phyloP scores from a whole-genome alignment of 192 early-diverging fungal genomes.

The Backusella circina region DNA sequence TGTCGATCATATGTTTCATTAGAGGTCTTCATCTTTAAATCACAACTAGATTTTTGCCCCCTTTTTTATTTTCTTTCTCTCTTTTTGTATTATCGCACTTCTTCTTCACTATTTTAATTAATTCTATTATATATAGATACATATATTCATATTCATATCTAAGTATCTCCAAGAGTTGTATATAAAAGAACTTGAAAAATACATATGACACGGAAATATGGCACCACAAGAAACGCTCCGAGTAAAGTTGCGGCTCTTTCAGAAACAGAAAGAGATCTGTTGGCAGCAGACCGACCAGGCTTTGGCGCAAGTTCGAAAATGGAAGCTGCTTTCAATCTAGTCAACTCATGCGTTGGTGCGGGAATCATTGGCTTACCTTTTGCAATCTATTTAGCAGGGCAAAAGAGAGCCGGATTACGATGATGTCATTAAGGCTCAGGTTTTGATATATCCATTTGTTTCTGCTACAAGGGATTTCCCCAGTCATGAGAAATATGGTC shows the following conservation, averaged over 20 bases:
- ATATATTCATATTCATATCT: no score
- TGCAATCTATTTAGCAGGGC: conserved; percentile 39
- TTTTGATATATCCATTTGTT: conserved; percentile 14
- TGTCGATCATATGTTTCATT: conserved; percentile 3
- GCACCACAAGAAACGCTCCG: conserved; percentile 22
- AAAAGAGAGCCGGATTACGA: neutral
- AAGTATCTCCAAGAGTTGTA: neutral
- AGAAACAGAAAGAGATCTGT: conserved; percentile 22
- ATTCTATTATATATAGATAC: no score
- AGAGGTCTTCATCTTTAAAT: neutral
- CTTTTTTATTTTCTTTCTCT: conserved; percentile 5
- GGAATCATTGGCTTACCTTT: conserved; percentile 68
- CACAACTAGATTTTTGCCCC: neutral
- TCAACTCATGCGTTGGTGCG: conserved; percentile 69
- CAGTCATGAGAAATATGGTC: neutral
- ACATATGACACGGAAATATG: conserved; percentile 40
- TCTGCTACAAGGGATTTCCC: neutral
- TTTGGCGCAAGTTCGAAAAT: conserved; percentile 37
- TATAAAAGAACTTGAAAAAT: neutral
- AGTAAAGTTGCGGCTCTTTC: neutral
- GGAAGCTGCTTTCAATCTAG: conserved; percentile 57
- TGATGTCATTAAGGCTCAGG: neutral
- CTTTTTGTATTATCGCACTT: conserved; percentile 2
- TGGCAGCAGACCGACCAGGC: conserved; percentile 36
- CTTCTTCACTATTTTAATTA: neutral